phyloP scores from a whole-genome alignment of 2,329 filamentous ascomycete genomes.

The Sporothrix pseudoabietina region DNA sequence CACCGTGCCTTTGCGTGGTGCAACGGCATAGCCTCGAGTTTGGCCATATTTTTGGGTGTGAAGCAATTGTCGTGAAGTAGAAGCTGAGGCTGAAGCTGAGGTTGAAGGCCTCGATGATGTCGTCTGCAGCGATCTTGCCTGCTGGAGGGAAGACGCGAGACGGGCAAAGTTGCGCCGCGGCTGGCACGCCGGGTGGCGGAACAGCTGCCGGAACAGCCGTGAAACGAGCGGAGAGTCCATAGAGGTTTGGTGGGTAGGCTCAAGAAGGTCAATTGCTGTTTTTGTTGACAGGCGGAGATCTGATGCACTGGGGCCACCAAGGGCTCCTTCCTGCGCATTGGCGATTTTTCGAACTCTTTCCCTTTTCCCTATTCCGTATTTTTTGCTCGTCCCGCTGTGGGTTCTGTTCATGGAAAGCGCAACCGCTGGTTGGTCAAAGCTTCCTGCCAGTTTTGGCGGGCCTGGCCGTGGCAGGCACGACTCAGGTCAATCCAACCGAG shows the following conservation, averaged over 20 bases:
- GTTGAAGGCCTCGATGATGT: constrained; percentile 33
- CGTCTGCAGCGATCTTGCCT: constrained; percentile 43
- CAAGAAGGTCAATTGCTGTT: background rate
- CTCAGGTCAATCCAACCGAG: background rate
- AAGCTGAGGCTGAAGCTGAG: background rate
- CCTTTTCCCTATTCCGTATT: background rate
- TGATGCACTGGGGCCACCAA: background rate
- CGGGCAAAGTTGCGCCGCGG: constrained; percentile 50
- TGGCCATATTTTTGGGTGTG: background rate
- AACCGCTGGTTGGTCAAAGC: constrained; percentile 28
- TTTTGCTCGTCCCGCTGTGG: constrained; percentile 13
- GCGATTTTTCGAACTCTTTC: background rate
- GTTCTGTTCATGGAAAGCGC: constrained; percentile 23
- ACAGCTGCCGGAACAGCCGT: constrained; percentile 82
- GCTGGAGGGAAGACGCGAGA: constrained; percentile 45
- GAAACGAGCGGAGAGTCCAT: constrained; percentile 40
- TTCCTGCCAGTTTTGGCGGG: constrained; percentile 22
- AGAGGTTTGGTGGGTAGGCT: background rate
- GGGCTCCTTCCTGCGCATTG: background rate
- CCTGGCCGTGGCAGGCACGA: constrained; percentile 21
- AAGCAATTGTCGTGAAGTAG: constrained; percentile 7
- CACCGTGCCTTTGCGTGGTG: constrained; percentile 33
- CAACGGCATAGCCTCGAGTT: constrained; percentile 36
- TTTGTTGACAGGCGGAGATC: background rate
- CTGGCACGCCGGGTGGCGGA: constrained; percentile 70